Evolutionary conservation across 1,284 basidiomycete genomes (phyloP), one percentile per base, ranked within the genome.

Genomic region (Sporisorium sorghi): DNA sequence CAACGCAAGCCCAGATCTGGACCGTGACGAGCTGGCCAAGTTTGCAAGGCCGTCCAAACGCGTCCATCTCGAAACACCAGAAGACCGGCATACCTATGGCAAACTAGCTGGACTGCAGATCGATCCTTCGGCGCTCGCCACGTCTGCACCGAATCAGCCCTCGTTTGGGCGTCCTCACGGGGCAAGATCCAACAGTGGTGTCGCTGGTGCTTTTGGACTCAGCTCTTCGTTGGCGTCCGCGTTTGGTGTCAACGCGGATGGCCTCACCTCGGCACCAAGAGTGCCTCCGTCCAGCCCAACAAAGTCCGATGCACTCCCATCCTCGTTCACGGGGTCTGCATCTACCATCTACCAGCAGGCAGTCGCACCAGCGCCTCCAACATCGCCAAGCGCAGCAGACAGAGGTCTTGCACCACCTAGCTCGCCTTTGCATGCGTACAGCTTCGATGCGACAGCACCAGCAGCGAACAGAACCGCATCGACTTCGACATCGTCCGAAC

Each of bases 271-370:
- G 6, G 55, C 72, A n/a, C 72, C 72, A 5, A 54, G 68, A 14
- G 73, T 64, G 2, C 73, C 73, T 24, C 73, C 73, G 7, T 75
- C 73, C 4, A 71, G 68, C 32, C 73, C 73, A 10, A 75, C 60
- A 21, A 75, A 75, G 39, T 15, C 47, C 5, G 39, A 54, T 21
- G 51, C 56, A 17, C 15, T 44, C 10, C 32, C 60, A 12, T 42
- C 42, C 15, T 35, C 52, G 6, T 47, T 69, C 23, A 32, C n/a
- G 6, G 26, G 32, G 12, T 56, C 56, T 17, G 60, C 71, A 21
- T 61, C 60, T 5, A 51, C 19, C 17, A 26, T 64, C 14, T 73
- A 68, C 43, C 71, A 68, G 42, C 71, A 73, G 17, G 65, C 65
- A 15, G 58, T 73, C 0, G 65, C 58, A 11, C 71, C 65, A 23